phyloP scores from a whole-genome alignment of 306 rosid species.

The Acacia acuminata region DNA sequence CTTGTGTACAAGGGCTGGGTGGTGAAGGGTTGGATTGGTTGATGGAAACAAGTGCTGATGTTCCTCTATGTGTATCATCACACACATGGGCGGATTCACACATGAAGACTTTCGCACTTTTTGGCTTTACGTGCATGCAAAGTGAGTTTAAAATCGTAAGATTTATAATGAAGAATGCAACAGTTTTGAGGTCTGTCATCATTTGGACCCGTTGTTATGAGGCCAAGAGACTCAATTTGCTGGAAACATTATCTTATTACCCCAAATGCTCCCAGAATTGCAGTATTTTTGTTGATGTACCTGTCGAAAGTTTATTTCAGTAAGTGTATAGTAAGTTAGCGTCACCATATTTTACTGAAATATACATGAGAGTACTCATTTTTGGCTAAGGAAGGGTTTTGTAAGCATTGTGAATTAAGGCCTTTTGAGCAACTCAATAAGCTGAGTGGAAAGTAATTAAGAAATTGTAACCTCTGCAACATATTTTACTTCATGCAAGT shows the following conservation, averaged over 20 bases:
- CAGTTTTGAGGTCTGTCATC: not conserved
- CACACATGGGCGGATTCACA: no score
- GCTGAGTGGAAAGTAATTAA: no score
- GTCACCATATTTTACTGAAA: no score
- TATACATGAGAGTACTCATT: no score
- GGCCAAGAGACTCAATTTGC: not conserved
- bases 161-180: not conserved
- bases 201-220: not conserved
- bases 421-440: no score
- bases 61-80: not conserved
- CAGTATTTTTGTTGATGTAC: not conserved
- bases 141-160: not conserved
- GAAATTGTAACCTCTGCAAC: no score
- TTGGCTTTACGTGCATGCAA: not conserved
- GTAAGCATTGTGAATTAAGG: no score
- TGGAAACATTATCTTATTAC: not conserved
- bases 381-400: no score
- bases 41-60: not conserved
- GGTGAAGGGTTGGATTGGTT: not conserved
- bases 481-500: no score
- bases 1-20: not conserved
- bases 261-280: not conserved
- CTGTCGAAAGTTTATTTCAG: no score
- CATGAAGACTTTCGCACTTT: not conserved
- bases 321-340: no score